These are phyloP conservation scores for Scolecobasidium constrictum DNA, from an alignment of 2,329 filamentous ascomycete genomes.

Conservation along the genomic window DNA sequence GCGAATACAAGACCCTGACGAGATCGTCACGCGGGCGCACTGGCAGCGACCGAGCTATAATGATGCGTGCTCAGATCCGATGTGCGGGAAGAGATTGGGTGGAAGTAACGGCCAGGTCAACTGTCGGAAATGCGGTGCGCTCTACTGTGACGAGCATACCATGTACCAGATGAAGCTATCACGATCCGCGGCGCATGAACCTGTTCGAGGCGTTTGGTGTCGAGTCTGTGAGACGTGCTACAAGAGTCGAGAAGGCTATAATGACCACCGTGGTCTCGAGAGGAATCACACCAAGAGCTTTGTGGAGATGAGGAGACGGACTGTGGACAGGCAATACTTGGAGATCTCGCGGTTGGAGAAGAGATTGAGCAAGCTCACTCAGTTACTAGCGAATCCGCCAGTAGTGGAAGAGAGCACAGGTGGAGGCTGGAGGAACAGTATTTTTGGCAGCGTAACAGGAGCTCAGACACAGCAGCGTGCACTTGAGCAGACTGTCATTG, in stretches of 20 bases:
- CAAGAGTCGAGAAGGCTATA: slow-evolving; percentile 91
- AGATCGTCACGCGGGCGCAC: slow-evolving; percentile 75
- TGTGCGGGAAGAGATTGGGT: slow-evolving; percentile 71
- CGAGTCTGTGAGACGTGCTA: slow-evolving; percentile 98
- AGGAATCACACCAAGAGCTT: slow-evolving; percentile 67
- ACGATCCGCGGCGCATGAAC: slow-evolving; percentile 78
- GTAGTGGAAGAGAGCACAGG: slow-evolving; percentile 45
- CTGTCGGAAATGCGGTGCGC: slow-evolving; percentile 80
- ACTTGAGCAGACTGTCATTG: slow-evolving; percentile 84
- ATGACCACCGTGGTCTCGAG: slow-evolving; percentile 64
- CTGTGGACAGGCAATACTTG: slow-evolving; percentile 72
- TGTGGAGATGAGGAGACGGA: slow-evolving; percentile 57
- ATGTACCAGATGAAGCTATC: slow-evolving; percentile 99
- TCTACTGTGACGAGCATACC: slow-evolving; percentile 96
- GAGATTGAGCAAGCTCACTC: slow-evolving; percentile 78
- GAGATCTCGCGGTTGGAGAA: slow-evolving; percentile 89
- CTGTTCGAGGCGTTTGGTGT: slow-evolving; percentile 83
- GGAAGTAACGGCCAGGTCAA: slow-evolving; percentile 67
- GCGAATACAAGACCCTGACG: slow-evolving; percentile 61
- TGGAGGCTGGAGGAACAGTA: slow-evolving; percentile 19
- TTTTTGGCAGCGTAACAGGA: slow-evolving; percentile 47
- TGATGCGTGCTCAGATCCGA: slow-evolving; percentile 78
- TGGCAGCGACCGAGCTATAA: slow-evolving; percentile 71
- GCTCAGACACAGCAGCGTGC: slow-evolving; percentile 63
- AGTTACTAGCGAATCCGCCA: slow-evolving; percentile 66